Evolutionary conservation across 1,284 basidiomycete species (phyloP), one percentile per base, ranked within the genome.

Genomic region (Inonotus hispidus): DNA sequence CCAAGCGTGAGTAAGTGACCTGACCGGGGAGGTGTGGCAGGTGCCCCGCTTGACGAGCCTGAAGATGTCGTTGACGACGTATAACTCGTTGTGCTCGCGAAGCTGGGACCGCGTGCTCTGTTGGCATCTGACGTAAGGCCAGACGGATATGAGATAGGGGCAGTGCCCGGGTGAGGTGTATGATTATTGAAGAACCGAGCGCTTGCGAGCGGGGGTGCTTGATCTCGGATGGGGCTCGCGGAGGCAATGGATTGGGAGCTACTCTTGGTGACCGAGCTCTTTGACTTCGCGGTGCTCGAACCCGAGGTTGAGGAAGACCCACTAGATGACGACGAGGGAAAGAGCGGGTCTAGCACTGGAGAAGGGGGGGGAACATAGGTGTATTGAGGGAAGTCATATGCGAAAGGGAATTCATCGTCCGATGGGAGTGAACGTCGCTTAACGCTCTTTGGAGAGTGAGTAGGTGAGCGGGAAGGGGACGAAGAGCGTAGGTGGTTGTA

Each of bases 21-120:
- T 41, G 50, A 16, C 14, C 55, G 41, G 0, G 55, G 55, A 19
- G 55, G 55, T 10, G 55, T 56, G 11, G 55, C 43, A 7, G 55
- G 55, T 21, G 43, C 29, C 8, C 39, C 39, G n/a, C 39, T 45
- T 23, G 55, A 56, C 21, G 55, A 45, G 14, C 16, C 41, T 6
- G 55, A 56, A 14, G 55, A 46, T 19, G 55, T 41, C 21, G 55
- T 56, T 5, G 39, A 45, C 8, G 55, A 56, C 11, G 55, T 23
- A 29, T 45, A 35, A 8, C 39, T 45, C 4, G 55, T 29, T 21
- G 55, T 56, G 55, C 55, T 56, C 41, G 55, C 55, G 29, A 45
- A 56, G 55, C 41, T 46, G 14, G 55, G 55, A 7, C 55, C 55
- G 41, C 55, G 55, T 23, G 55, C 55, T 13, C 55, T 39, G 27